A percentile compares a stretch with the other conserved stretches of the same genome.
These are phyloP conservation scores for Apiospora saccharicola DNA, from an alignment of 2,329 filamentous ascomycete species.

Conservation along the genomic window DNA sequence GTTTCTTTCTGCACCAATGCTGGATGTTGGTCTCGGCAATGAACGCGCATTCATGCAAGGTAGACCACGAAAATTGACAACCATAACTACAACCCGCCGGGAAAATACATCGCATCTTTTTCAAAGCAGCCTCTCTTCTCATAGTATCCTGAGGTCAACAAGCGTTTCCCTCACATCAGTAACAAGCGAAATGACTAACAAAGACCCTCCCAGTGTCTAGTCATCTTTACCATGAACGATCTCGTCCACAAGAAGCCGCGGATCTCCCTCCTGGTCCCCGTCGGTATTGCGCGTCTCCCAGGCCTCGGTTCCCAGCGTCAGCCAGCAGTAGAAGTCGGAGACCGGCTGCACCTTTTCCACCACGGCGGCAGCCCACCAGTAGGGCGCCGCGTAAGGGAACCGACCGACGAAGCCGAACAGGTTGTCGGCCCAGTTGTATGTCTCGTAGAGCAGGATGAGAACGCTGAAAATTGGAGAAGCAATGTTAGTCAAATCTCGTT, in stretches of 20 bases:
- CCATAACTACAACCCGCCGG: background rate
- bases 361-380: background rate
- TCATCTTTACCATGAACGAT: background rate
- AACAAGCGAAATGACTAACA: no score
- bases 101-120: background rate
- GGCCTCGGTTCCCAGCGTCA: background rate
- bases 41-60: no score
- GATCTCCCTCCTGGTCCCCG: background rate
- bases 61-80: background rate
- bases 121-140: no score
- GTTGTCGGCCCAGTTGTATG: background rate
- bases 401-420: background rate
- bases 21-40: no score
- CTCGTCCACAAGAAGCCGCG: background rate
- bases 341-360: background rate
- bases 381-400: background rate
- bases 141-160: no score
- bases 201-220: background rate
- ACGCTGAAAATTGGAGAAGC: background rate
- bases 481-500: background rate
- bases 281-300: slow-evolving; percentile 16
- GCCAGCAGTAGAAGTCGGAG: background rate
- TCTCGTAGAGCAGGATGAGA: background rate
- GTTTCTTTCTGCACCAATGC: no score
- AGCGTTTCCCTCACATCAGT: no score